These are phyloP conservation scores for Tolypocladium tropicale DNA, from an alignment of 2,329 filamentous ascomycete genomes.

Conservation along the genomic window DNA sequence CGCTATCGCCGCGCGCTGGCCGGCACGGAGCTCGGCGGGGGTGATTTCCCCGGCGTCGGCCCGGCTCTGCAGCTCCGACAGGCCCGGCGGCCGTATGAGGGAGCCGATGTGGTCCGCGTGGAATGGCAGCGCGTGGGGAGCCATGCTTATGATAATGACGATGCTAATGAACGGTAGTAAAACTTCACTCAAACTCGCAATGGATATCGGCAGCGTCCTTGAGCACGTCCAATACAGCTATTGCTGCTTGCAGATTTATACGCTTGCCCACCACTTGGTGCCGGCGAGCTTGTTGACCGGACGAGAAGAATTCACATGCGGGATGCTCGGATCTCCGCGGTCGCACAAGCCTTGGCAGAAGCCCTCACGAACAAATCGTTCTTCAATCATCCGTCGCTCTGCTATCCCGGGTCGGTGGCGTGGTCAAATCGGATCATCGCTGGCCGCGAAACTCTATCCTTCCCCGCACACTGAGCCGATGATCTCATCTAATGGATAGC, in stretches of 20 bases:
- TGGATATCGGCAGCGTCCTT: too few species aligned
- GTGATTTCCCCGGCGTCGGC: slow-evolving; percentile 37
- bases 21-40: slow-evolving; percentile 33
- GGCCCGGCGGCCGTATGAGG: slow-evolving; percentile 52
- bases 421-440: not conserved
- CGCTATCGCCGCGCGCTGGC: slow-evolving; percentile 53
- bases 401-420: not conserved
- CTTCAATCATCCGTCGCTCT: not conserved
- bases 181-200: too few species aligned
- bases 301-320: not conserved
- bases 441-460: not conserved
- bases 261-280: not conserved
- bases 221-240: too few species aligned
- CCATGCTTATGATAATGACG: slow-evolving; percentile 12
- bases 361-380: not conserved
- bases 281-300: not conserved
- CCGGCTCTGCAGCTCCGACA: slow-evolving; percentile 41
- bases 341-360: not conserved
- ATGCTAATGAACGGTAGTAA: too few species aligned
- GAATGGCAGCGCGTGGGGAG: slow-evolving; percentile 37
- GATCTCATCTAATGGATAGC: not conserved
- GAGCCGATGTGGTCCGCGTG: slow-evolving; percentile 66
- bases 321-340: not conserved
- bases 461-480: not conserved
- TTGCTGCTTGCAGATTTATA: not conserved